These are phyloP conservation scores for Hericium alpestre DNA, from an alignment of 768 basidiomycete genomes.

Conservation along the genomic window DNA sequence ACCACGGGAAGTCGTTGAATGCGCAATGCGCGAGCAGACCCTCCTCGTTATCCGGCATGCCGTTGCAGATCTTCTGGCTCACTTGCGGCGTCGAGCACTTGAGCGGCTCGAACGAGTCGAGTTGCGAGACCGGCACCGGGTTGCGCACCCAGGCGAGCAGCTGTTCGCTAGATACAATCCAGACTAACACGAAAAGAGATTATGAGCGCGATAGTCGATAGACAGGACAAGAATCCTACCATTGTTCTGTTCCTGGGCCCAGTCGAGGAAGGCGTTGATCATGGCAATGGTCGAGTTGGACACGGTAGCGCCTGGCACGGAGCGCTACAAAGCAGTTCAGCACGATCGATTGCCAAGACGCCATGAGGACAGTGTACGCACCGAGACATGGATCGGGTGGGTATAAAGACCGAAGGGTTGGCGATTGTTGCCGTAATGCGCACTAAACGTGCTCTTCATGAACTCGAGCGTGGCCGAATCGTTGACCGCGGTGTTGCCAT, in stretches of 20 bases:
- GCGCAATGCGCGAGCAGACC: conserved; percentile 52
- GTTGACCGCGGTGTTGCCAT: conserved; percentile 39
- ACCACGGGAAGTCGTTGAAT: conserved; percentile 72
- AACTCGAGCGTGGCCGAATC: conserved; percentile 57
- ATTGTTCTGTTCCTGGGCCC: conserved; percentile 63
- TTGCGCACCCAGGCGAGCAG: conserved; percentile 66
- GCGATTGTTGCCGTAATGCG: conserved; percentile 63
- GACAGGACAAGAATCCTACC: conserved; percentile 23
- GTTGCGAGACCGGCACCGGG: conserved; percentile 53
- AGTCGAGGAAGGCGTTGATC: conserved; percentile 74
- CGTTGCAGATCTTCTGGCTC: conserved; percentile 58
- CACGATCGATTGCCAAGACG: background rate
- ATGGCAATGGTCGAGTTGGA: conserved; percentile 50
- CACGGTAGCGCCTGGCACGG: conserved; percentile 48
- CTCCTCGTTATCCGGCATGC: conserved; percentile 56
- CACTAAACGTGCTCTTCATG: conserved; percentile 65
- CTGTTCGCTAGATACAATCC: conserved; percentile 66
- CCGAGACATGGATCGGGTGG: conserved; percentile 69
- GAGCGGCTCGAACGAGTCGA: conserved; percentile 41
- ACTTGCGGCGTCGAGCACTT: conserved; percentile 59
- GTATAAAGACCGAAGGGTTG: conserved; percentile 77
- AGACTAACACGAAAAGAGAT: conserved; percentile 29
- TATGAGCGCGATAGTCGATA: background rate
- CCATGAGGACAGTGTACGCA: conserved; percentile 17
- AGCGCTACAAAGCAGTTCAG: conserved; percentile 21